Evolutionary conservation across 1,139 yeast species (phyloP), one percentile per base, ranked within the genome.

Genomic region (Suzukiozyma palmioleophila): DNA sequence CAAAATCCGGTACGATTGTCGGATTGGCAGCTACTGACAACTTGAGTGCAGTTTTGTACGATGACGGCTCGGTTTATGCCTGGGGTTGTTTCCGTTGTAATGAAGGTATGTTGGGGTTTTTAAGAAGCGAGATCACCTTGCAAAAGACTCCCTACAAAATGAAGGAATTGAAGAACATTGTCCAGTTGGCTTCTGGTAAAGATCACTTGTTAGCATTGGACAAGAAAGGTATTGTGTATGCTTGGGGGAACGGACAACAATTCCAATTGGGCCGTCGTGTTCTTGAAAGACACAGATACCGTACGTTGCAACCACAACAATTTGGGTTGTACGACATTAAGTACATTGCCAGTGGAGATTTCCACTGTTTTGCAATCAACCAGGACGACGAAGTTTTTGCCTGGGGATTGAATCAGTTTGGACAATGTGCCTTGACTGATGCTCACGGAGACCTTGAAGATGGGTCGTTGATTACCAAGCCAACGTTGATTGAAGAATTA

Each of bases 161-260:
- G 32, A 68, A 72, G 1, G 77, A 75, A 41, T 71, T 87, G 39
- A 77, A 74, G 45, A 78, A 85, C 39, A 79, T 88, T 40, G 89
- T 84, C n/a, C 94, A 87, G 54, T 62, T 92, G 42, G 96, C 95
- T 2, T 79, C 84, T 1, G 99, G 99, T 35, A 90, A 90, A 57
- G 97, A 92, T 59, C 98, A 92, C 56, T 60, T 92, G 35, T 60
- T 92, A 36, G 94, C 95, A 14, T 69, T 94, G 36, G 96, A 90
- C 57, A 69, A 77, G 21, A 82, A 79, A 53, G 98, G 98, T 40
- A 74, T 81, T 42, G 97, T 90, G 2, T 88, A 76, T 55, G 90
- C 97, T 0, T 94, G 98, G 98, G 99, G 98, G 49, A 87, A 88
- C 57, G 96, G 97, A 13, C 95, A 89, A 52, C 95, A 87, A 54